Percentiles rank a stretch among this genome's conserved stretches.
Conservation (phyloP, 164 flowering plant genomes). For the Cinnamomum chago region DNA sequence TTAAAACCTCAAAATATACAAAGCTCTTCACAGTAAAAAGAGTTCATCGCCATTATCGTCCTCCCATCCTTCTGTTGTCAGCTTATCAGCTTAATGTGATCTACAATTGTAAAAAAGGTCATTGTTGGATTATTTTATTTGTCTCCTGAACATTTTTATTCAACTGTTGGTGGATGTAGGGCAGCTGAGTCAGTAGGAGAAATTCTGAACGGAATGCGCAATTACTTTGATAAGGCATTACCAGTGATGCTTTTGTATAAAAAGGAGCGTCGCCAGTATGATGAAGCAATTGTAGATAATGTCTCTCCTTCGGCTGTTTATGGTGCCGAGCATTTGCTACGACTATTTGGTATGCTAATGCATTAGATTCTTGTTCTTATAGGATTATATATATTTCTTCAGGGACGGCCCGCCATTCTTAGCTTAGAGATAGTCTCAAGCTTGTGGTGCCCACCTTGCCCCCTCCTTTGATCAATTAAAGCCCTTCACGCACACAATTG, state of each 20-base stretch:
- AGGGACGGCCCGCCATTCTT: too few species aligned
- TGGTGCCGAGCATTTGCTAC: conserved; percentile 92
- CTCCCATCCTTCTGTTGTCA: too few species aligned
- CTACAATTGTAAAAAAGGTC: too few species aligned
- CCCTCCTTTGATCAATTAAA: too few species aligned
- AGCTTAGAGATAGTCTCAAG: too few species aligned
- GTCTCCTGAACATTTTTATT: neutral
- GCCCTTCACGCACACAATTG: too few species aligned
- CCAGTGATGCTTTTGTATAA: conserved; percentile 75
- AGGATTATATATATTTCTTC: too few species aligned
- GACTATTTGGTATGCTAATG: conserved; percentile 75
- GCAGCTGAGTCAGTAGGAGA: conserved; percentile 50
- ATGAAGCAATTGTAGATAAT: conserved; percentile 37
- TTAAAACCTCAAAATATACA: neutral
- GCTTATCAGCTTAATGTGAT: too few species aligned
- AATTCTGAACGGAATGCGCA: conserved; percentile 57
- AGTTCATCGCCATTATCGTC: too few species aligned
- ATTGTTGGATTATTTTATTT: too few species aligned
- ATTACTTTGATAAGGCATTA: conserved; percentile 83
- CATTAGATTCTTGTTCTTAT: neutral
- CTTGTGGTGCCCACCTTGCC: too few species aligned
- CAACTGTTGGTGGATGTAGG: conserved; percentile 33
- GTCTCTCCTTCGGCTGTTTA: conserved; percentile 68
- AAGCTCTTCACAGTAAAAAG: too few species aligned
- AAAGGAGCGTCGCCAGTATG: conserved; percentile 69